Evolutionary conservation across 2,329 filamentous ascomycete species (phyloP), one percentile per base, ranked within the genome.

Genomic region (Emydomyces testavorans): DNA sequence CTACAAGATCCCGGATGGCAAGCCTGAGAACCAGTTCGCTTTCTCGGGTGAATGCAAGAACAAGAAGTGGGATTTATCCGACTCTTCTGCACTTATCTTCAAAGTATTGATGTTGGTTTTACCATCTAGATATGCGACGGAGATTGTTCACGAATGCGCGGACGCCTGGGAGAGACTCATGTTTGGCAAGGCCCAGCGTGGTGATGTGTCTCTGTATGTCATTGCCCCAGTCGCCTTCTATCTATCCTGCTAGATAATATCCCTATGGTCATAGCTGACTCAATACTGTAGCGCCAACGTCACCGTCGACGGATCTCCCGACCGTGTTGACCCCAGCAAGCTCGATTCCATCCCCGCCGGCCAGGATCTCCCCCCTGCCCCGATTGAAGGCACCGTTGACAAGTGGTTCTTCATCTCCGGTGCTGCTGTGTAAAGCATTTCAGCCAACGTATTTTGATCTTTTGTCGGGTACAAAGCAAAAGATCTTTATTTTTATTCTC

Each of bases 371-470:
- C 67, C 78, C 48, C 80, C 92, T 52, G 90, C 83, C 57, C 89
- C 90, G 64, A 94, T 98, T 61, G 92, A 98, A 66, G 78, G 80
- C 66, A 93, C 83, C 71, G 94, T 96, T 65, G 92, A 98, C 80
- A 98, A 98, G 82, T 98, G 92, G 92, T 98, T 98, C 84, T 98
- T 96, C 81, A 98, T 98, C 72, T 94, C 88, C 69, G 92, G 92
- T 71, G 92, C 92, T 65, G 86, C 88, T 60, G 76, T 83, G 61
- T 90, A 85, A 73, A 60, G 54, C 8, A 13, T 7, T 7, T 15
- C 8, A 16, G n/a, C 7, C 2, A 24, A 10, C 31, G 36, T 15
- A 26, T 35, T 8, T 8, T 5, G 20, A n/a, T 16, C 20, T 26
- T 28, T 24, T 15, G 37, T 18, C 29, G 16, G 13, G 24, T 26